Percentiles rank a stretch among this genome's conserved stretches.
Conservation (phyloP, 176 grass and related monocot genomes). For the Oryza brachyantha region DNA sequence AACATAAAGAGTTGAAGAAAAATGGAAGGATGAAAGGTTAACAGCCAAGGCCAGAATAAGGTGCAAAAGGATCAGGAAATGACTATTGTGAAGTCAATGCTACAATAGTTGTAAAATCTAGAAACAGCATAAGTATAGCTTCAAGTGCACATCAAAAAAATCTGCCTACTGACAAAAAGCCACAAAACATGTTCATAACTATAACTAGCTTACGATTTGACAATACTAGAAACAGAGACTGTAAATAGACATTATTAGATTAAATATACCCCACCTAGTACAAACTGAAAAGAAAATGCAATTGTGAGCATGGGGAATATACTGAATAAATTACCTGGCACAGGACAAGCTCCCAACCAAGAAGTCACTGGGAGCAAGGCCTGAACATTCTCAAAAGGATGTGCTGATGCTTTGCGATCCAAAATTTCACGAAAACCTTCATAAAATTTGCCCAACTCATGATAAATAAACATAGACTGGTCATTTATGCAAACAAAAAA, state of each 20-base stretch:
- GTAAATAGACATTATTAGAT: neutral
- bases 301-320: neutral
- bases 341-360: conserved; percentile 70
- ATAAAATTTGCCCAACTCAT: conserved; percentile 34
- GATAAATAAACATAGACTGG: conserved; percentile 11
- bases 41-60: neutral
- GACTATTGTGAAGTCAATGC: neutral
- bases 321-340: conserved; percentile 51
- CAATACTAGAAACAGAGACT: neutral
- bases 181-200: neutral
- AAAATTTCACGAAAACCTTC: conserved; percentile 85
- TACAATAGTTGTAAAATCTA: neutral
- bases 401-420: conserved; percentile 73
- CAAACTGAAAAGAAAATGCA: neutral
- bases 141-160: neutral
- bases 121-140: neutral
- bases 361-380: conserved; percentile 80
- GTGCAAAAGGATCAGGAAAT: neutral
- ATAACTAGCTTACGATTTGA: neutral
- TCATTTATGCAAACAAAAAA: neutral
- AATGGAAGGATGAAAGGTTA: neutral
- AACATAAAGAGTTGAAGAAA: neutral
- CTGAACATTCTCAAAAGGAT: conserved; percentile 95
- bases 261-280: neutral
- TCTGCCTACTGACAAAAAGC: neutral